Percentiles rank a stretch among this genome's conserved stretches.
Conservation (phyloP, 371 early-diverging fungal species). For the Syncephalis fuscata region DNA sequence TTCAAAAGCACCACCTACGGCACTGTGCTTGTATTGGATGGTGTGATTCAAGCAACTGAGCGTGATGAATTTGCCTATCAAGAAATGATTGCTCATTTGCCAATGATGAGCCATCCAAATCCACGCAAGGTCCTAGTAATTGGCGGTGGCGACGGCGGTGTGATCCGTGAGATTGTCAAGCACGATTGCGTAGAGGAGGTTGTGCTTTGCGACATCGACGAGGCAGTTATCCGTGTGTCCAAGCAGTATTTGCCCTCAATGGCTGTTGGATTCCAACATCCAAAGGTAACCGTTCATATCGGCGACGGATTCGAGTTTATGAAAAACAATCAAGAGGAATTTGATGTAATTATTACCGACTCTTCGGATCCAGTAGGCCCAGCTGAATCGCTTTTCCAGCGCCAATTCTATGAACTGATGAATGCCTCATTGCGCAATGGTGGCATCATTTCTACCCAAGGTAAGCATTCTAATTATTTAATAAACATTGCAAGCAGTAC, state of each 20-base stretch:
- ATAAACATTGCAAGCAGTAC: not conserved
- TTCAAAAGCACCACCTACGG: slow-evolving; percentile 89
- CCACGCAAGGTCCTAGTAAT: slow-evolving; percentile 93
- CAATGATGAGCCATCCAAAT: slow-evolving; percentile 87
- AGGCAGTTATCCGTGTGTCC: slow-evolving; percentile 77
- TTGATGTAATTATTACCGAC: slow-evolving; percentile 96
- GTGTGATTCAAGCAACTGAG: slow-evolving; percentile 94
- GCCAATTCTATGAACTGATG: slow-evolving; percentile 81
- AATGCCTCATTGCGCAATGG: slow-evolving; percentile 75
- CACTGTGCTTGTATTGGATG: slow-evolving; percentile 90
- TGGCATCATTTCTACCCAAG: slow-evolving; percentile 90
- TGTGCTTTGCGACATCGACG: slow-evolving; percentile 91
- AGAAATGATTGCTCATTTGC: slow-evolving; percentile 95
- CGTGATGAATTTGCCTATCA: slow-evolving; percentile 97
- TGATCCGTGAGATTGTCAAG: slow-evolving; percentile 92
- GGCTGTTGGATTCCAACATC: slow-evolving; percentile 86
- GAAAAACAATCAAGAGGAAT: slow-evolving; percentile 64
- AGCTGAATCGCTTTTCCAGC: slow-evolving; percentile 84
- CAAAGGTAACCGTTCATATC: slow-evolving; percentile 83
- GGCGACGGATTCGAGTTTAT: slow-evolving; percentile 92
- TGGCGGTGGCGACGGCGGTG: slow-evolving; percentile 98
- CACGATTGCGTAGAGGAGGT: slow-evolving; percentile 83
- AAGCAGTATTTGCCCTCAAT: slow-evolving; percentile 85
- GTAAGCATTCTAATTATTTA: slow-evolving; percentile 14
- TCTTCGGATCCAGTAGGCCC: slow-evolving; percentile 96